Conservation (phyloP, 257 asterid genomes). For the Mitragyna speciosa region DNA sequence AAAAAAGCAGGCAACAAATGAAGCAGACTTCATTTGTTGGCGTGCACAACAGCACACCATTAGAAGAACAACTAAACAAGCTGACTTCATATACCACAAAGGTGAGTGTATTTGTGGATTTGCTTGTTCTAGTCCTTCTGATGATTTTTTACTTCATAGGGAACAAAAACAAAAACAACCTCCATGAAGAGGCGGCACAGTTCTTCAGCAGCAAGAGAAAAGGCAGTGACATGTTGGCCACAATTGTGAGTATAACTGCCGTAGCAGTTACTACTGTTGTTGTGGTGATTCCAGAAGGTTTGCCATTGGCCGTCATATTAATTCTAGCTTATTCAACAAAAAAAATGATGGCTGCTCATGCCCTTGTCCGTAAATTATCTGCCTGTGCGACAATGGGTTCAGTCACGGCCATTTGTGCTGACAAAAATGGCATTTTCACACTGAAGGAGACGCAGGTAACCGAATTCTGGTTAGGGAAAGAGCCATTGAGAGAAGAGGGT, state of each 20-base stretch:
- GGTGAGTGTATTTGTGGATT: conserved; percentile 7
- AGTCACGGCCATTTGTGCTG: conserved; percentile 18
- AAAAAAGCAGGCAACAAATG: conserved; percentile 31
- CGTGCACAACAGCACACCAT: conserved; percentile 24
- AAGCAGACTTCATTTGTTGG: conserved; percentile 35
- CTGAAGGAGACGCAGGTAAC: conserved; percentile 24
- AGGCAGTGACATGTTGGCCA: conserved; percentile 10
- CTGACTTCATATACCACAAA: conserved; percentile 11
- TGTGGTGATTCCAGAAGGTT: conserved; percentile 25
- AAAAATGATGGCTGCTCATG: conserved; percentile 19
- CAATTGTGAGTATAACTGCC: conserved; percentile 15
- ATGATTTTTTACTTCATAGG: conserved; percentile 20
- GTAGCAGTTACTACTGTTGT: conserved; percentile 23
- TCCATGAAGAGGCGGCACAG: conserved; percentile 2
- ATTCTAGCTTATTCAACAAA: conserved; percentile 25
- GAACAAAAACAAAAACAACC: background rate
- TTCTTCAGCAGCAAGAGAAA: conserved; percentile 10
- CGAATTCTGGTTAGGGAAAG: conserved; percentile 22
- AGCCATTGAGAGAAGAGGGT: background rate
- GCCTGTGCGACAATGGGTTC: conserved; percentile 23
- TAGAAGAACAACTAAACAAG: conserved; percentile 7
- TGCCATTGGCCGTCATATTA: conserved; percentile 23
- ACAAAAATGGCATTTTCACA: conserved; percentile 23
- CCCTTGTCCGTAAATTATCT: conserved; percentile 20
- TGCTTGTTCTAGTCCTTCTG: conserved; percentile 8